Base-by-base conservation (phyloP, 306 rosid genomes). In the Corylus heterophylla region DNA sequence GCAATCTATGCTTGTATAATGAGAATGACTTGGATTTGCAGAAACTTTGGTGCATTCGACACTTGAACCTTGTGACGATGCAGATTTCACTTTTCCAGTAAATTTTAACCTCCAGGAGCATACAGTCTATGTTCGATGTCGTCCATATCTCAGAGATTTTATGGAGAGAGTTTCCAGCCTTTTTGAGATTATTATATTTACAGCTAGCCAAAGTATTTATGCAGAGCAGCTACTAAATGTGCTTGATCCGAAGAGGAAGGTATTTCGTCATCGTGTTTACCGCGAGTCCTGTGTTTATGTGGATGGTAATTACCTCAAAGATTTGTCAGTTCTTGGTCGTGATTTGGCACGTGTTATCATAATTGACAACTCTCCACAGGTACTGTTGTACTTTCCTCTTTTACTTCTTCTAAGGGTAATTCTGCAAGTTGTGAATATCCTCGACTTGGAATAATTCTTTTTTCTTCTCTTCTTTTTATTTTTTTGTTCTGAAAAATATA, bases 161-260 rank as follows among this genome's bases (percentile, higher is more conserved):
- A 86, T 95, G 69, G 93, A 92, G 71, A 87, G 87, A 58, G 92
- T 91, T 84, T 86, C 99, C 69, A 76, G 84, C 16, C 91, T 89
- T 81, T 95, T 95, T 44, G 99, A 95, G 90, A 93, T 95, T 78
- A 93, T 92, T 71, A 92, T 95, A 76, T 95, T 95, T 87, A 95
- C 99, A 69, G 99, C 99, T 20, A 95, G 99, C 87, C 99, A 95
- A 85, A 93, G 99, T 79, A 95, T 95, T 80, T 95, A 95, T 79
- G 99, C 99, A 5, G 99, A 95, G 82, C 98, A 95, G 88, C 99
- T 95, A 75, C 91, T 92, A 44, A 95, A 95, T 66, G 96, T 95
- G 81, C 90, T 92, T 78, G 99, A 95, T 87, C 99, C 99, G 8
- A 95, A 89, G 88, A 89, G 99, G 79, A 95, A 90, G 88, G 90